Percentiles rank a stretch among this genome's conserved stretches.
Conservation (phyloP, 1,139 yeast species). For the Entelexis paramagnoliae region DNA sequence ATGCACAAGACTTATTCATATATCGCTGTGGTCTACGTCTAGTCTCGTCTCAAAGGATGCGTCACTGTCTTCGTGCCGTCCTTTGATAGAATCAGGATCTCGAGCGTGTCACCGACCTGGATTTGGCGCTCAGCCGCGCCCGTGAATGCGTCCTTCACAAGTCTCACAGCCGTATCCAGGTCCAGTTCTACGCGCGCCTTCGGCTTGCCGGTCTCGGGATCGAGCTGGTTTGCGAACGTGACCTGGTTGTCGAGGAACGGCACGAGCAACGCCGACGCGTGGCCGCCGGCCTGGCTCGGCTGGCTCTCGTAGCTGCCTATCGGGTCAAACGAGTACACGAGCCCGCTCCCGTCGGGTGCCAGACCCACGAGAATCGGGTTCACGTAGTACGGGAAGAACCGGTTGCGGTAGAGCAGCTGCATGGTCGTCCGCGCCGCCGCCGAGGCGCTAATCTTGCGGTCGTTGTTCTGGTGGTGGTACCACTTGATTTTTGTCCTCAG, state of each 20-base stretch:
- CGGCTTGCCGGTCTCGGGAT: conserved; percentile 63
- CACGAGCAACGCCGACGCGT: conserved; percentile 92
- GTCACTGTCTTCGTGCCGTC: conserved; percentile 82
- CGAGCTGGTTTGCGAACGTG: conserved; percentile 81
- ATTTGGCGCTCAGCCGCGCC: conserved; percentile 98
- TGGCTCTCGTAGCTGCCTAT: conserved; percentile 97
- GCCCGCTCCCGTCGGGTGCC: conserved; percentile 90
- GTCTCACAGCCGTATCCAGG: conserved; percentile 72
- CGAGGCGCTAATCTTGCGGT: conserved; percentile 50
- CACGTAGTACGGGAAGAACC: conserved; percentile 95
- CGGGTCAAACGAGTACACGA: conserved; percentile 92
- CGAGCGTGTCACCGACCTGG: conserved; percentile 94
- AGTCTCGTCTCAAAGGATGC: conserved; percentile 83
- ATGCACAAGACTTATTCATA: too few species aligned
- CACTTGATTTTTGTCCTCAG: conserved; percentile 73
- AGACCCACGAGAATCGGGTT: conserved; percentile 91
- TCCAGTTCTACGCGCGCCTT: conserved; percentile 48
- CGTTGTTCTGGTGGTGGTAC: conserved; percentile 83
- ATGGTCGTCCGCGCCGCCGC: conserved; percentile 89
- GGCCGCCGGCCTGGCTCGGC: conserved; percentile 96
- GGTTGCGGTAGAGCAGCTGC: conserved; percentile 79
- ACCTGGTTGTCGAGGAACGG: conserved; percentile 97
- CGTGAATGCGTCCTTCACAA: conserved; percentile 87
- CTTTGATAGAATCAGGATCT: conserved; percentile 79
- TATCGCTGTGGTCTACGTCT: conserved; percentile 22